These are phyloP conservation scores for Hysterium pulicare DNA, from an alignment of 2,329 filamentous ascomycete genomes.

Conservation along the genomic window DNA sequence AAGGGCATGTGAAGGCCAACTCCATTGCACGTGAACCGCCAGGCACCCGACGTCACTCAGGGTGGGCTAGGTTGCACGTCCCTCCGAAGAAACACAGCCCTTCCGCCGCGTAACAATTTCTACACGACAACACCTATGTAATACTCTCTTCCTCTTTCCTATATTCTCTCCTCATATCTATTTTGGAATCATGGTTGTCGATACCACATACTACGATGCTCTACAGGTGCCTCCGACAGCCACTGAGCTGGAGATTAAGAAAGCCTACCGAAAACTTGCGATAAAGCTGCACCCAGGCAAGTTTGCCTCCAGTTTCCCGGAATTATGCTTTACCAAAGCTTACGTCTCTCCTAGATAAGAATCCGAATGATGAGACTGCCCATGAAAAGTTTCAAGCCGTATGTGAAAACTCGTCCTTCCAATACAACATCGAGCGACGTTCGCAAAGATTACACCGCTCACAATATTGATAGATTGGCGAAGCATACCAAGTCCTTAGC, in stretches of 20 bases:
- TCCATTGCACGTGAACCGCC: too few species aligned
- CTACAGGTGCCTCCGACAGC: constrained; percentile 81
- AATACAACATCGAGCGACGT: too few species aligned
- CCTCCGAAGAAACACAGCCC: too few species aligned
- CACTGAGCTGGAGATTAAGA: constrained; percentile 91
- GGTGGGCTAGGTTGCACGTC: too few species aligned
- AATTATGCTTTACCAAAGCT: too few species aligned
- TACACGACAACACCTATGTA: too few species aligned
- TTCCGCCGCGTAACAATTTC: too few species aligned
- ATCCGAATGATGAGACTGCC: constrained; percentile 90
- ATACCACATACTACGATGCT: constrained; percentile 84
- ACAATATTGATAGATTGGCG: constrained; percentile 54
- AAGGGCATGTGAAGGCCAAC: too few species aligned
- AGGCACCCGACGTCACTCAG: too few species aligned
- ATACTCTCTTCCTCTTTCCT: too few species aligned
- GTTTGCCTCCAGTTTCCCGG: constrained; percentile 18
- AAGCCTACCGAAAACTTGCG: constrained; percentile 87
- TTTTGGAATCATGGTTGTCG: constrained; percentile 75
- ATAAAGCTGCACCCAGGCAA: constrained; percentile 87
- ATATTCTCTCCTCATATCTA: too few species aligned
- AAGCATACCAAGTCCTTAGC: constrained; percentile 78
- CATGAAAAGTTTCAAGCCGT: constrained; percentile 93
- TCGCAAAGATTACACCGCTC: constrained; percentile 25
- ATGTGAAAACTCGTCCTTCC: too few species aligned
- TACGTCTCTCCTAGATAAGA: constrained; percentile 68